These are phyloP conservation scores for Ballota nigra DNA, from an alignment of 257 asterid species.

Conservation along the genomic window DNA sequence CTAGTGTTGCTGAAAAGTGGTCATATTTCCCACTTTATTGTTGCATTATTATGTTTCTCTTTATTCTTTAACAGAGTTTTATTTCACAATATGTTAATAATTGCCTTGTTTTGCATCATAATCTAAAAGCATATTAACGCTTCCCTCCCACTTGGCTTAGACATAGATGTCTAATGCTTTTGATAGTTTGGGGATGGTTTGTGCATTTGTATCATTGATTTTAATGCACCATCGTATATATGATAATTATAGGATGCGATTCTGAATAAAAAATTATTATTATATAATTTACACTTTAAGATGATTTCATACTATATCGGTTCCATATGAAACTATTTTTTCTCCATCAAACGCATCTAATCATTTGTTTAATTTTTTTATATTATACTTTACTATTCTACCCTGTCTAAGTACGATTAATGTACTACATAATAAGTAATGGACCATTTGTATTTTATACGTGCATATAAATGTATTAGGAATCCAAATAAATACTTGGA, in stretches of 20 bases:
- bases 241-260: neutral
- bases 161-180: neutral
- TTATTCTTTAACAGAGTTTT: neutral
- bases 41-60: slow-evolving; percentile 12
- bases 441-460: no score
- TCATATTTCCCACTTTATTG: neutral
- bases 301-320: neutral
- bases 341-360: neutral
- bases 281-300: no score
- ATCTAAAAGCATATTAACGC: neutral
- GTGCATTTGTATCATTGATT: neutral
- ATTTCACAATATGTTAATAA: neutral
- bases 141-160: neutral
- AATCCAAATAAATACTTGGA: no score
- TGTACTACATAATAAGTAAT: no score
- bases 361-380: no score
- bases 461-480: no score
- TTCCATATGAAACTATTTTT: neutral
- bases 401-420: no score
- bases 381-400: neutral
- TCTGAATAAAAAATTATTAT: no score
- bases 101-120: neutral
- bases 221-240: neutral
- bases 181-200: neutral
- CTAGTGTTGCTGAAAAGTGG: slow-evolving; percentile 10